Base-by-base conservation (phyloP, 1,284 basidiomycete genomes). In the Irpex sp. region DNA sequence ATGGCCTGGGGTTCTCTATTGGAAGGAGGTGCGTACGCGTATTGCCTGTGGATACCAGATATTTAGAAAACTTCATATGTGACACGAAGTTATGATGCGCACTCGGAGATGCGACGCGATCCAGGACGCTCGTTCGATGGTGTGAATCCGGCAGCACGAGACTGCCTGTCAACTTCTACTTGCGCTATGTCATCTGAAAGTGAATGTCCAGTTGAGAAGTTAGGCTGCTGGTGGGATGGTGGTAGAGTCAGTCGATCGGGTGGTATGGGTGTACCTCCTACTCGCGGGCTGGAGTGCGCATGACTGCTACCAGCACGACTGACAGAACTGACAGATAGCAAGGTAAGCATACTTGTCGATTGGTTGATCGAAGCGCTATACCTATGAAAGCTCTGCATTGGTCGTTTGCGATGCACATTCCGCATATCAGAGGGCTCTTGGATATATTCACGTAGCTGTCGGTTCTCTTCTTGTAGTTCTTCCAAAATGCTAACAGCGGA, bases 401-500 rank as follows among this genome's bases (percentile, higher is more conserved):
- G 77, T n/a, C 90, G 82, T 68, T 91, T 91, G 53, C 85, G 82
- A 64, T 88, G 87, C 5, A 67, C 66, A 66, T 88, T 88, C 5
- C 71, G 37, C 51, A 68, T 65, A 9, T 73, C 67, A 3, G 78
- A 76, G 1, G 80, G 73, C 35, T 77, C 73, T 42, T 58, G 65
- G 33, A 64, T 65, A 58, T 71, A 70, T 45, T 72, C 66, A 21
- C 76, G 80, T 37, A 82, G 74, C 49, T 80, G 77, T 35, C 78
- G 70, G 58, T 82, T 83, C 66, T 88, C 83, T 47, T 69, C 71
- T 53, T 71, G 77, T 16, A 89, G 73, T n/a, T 76, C 72, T 23
- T 85, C 80, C 48, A 80, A 78, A 10, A 75, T 73, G 68, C 86
- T 90, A 63, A 45, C 53, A 23, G 4, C 16, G 42, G 21, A 64